Base-by-base conservation (phyloP, 2,329 filamentous ascomycete species). In the Alternaria infectoria region DNA sequence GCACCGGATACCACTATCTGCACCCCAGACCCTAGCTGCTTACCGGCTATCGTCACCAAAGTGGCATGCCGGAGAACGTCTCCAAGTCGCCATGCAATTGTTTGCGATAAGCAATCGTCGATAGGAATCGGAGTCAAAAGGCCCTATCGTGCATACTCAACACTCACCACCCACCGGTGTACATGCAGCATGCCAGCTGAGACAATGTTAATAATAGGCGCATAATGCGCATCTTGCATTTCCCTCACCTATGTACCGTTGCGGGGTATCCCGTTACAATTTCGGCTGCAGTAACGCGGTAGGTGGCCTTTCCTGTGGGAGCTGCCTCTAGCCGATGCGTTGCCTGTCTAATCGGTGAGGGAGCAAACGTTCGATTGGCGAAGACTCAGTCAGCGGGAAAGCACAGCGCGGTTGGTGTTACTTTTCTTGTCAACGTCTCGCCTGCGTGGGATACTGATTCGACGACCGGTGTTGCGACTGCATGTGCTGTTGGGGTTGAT, bases 311-410 rank as follows among this genome's bases (percentile, higher is more conserved):
- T 43, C 55, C 55, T 60, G 57, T 61, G 66, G 68, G 68, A 67
- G 19, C 59, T 61, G 64, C 66, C 64, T 69, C 61, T 65, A 65
- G 57, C 67, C 68, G 63, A 66, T 54, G 59, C 56, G 50, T 65
- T 40, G 46, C 56, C 57, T 56, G 36, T 51, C 51, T 60, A 21
- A 63, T 63, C 61, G 61, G 61, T 63, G 61, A 63, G 45, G 57
- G 45, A 40, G 55, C 49, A 52, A 47, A 43, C 59, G 62, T 52
- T 30, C 54, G 60, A 66, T 62, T 63, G 64, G 57, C 54, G 55
- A 66, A 52, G 57, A 52, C 26, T 30, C 17, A 44, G 44, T 30
- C 45, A 49, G 46, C 49, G 32, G 47, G 47, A 49, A 26, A 49
- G 19, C 43, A 55, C 61, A 45, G 54, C 59, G 51, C 36, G 43